Conservation (phyloP, 495 filamentous ascomycete species). For the Apiosordaria backusii region DNA sequence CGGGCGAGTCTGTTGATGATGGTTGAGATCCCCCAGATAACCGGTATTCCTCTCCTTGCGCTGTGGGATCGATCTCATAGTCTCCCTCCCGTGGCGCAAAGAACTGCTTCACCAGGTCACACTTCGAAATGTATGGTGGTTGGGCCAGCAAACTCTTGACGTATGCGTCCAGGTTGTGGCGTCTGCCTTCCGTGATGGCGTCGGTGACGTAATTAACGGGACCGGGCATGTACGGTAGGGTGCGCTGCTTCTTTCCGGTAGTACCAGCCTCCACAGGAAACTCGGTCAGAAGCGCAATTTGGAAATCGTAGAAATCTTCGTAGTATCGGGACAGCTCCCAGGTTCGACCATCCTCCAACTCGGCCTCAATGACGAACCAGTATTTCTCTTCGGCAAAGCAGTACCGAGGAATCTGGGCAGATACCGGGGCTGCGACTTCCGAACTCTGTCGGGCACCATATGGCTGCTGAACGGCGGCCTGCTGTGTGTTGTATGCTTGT, state of each 20-base stretch:
- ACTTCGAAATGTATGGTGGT: conserved; percentile 76
- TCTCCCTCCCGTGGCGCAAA: conserved; percentile 88
- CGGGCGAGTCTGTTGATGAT: conserved; percentile 57
- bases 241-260: conserved; percentile 68
- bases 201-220: conserved; percentile 98
- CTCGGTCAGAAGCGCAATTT: conserved; percentile 89
- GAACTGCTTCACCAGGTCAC: conserved; percentile 78
- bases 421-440: conserved; percentile 53
- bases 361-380: conserved; percentile 94
- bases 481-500: conserved; percentile 24
- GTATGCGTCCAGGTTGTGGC: conserved; percentile 89
- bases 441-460: conserved; percentile 40
- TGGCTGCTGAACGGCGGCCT: conserved; percentile 24
- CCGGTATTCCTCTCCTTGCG: conserved; percentile 63
- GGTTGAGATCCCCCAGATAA: conserved; percentile 68
- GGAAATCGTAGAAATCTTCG: conserved; percentile 98
- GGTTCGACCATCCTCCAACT: conserved; percentile 83
- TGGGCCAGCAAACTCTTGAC: conserved; percentile 85
- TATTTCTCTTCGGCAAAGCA: conserved; percentile 97
- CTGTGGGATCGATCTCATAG: conserved; percentile 78
- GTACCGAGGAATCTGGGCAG: conserved; percentile 85
- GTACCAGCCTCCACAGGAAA: conserved; percentile 92
- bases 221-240: conserved; percentile 96
- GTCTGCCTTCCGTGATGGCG: conserved; percentile 87
- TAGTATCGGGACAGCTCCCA: conserved; percentile 95